These are phyloP conservation scores for Verticillium nonalfalfae DNA, from an alignment of 2,329 filamentous ascomycete species.

Conservation along the genomic window DNA sequence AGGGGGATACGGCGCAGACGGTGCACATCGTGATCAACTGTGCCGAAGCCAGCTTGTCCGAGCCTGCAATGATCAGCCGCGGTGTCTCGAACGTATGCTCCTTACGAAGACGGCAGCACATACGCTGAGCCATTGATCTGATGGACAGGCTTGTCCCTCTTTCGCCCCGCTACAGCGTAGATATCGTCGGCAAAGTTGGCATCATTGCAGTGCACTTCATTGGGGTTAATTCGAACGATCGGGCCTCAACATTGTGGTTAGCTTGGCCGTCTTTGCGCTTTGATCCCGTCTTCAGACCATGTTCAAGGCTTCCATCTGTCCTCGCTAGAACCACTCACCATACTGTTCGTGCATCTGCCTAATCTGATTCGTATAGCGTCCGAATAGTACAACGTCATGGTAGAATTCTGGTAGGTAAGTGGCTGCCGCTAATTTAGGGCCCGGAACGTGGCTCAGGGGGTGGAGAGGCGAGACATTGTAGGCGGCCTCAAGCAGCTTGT, in stretches of 20 bases:
- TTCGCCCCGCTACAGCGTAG: constrained; percentile 18
- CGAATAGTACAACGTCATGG: constrained; percentile 26
- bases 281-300: not conserved
- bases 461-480: constrained; percentile 33
- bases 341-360: constrained; percentile 28
- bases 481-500: constrained; percentile 17
- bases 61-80: not conserved
- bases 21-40: constrained; percentile 18
- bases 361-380: constrained; percentile 26
- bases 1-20: constrained; percentile 18
- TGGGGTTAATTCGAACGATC: constrained; percentile 29
- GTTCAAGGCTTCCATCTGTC: not conserved
- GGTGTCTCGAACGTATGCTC: constrained; percentile 12
- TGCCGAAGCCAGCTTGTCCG: constrained; percentile 14
- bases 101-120: constrained; percentile 10
- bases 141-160: constrained; percentile 6
- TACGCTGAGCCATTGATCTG: constrained; percentile 10
- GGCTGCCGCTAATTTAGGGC: constrained; percentile 26
- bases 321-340: constrained; percentile 15
- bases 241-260: constrained; percentile 16
- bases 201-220: constrained; percentile 31
- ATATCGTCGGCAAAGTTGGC: constrained; percentile 29
- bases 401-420: constrained; percentile 30
- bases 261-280: not conserved
- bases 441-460: constrained; percentile 28